Percentiles rank a stretch among this genome's conserved stretches.
phyloP scores from a whole-genome alignment of 257 asterid species.

The Ophiorrhiza pumila region DNA sequence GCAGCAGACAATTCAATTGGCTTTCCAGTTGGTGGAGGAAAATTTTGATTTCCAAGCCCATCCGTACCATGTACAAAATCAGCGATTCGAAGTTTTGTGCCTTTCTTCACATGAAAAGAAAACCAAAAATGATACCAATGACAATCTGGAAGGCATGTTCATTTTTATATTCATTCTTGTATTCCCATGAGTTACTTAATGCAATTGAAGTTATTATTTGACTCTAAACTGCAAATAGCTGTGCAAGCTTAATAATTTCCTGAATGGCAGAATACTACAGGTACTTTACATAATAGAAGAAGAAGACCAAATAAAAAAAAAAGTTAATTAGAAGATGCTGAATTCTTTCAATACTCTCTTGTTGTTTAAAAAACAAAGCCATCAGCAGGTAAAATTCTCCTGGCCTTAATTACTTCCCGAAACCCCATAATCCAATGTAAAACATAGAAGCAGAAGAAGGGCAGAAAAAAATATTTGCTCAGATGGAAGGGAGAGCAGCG shows the following conservation, averaged over 20 bases:
- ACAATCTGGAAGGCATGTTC: background rate
- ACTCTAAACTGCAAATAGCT: background rate
- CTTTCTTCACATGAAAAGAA: conserved; percentile 55
- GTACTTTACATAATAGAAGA: background rate
- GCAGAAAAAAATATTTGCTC: no score
- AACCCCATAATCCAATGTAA: background rate
- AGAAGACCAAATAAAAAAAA: background rate
- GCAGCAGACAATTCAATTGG: conserved; percentile 71
- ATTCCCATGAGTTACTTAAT: background rate
- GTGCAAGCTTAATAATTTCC: background rate
- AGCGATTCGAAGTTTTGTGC: conserved; percentile 90
- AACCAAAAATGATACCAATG: background rate
- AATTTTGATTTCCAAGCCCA: conserved; percentile 98
- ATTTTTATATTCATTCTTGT: background rate
- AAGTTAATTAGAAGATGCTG: background rate
- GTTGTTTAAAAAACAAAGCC: background rate
- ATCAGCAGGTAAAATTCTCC: background rate
- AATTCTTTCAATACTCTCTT: background rate
- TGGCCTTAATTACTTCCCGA: background rate
- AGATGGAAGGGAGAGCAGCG: background rate
- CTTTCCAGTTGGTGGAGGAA: conserved; percentile 83
- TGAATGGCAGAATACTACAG: background rate
- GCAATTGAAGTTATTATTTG: no score
- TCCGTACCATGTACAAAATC: conserved; percentile 96
- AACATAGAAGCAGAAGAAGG: background rate